These are phyloP conservation scores for Phytophthora parvispora DNA, from an alignment of 352 stramenopile genomes.

Conservation along the genomic window DNA sequence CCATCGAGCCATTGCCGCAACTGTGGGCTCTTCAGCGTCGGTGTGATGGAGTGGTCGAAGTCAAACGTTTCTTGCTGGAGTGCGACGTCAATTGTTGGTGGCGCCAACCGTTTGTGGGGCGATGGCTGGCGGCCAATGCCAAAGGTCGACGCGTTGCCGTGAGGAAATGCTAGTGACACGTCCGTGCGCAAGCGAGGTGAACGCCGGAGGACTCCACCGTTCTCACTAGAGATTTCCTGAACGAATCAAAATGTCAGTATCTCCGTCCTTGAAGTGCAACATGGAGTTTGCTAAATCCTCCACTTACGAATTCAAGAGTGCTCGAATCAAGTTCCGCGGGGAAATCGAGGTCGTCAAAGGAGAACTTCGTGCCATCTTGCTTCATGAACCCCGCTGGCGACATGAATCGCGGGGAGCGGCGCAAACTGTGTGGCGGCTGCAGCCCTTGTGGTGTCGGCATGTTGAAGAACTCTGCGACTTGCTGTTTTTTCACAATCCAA, in stretches of 20 bases:
- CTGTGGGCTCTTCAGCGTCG: conserved; percentile 90
- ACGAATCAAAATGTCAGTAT: conserved; percentile 13
- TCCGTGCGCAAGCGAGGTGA: conserved; percentile 86
- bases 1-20: conserved; percentile 86
- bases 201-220: conserved; percentile 66
- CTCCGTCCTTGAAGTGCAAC: not conserved
- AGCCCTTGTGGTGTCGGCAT: conserved; percentile 71
- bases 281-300: too few species aligned
- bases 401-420: conserved; percentile 79
- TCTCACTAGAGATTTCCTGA: conserved; percentile 80
- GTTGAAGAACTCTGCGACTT: conserved; percentile 89
- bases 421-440: conserved; percentile 75
- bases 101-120: conserved; percentile 78
- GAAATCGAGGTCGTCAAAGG: conserved; percentile 87
- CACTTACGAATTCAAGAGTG: conserved; percentile 81
- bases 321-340: conserved; percentile 77
- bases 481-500: conserved; percentile 35
- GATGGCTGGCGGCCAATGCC: conserved; percentile 58
- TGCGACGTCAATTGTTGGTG: conserved; percentile 82
- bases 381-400: conserved; percentile 79
- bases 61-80: conserved; percentile 88
- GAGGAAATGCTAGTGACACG: conserved; percentile 87
- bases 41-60: conserved; percentile 88
- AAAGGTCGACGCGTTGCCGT: conserved; percentile 59
- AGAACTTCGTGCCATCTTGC: conserved; percentile 83